These are phyloP conservation scores for Hibiscus syriacus DNA, from an alignment of 345 rosid species.

Conservation along the genomic window DNA sequence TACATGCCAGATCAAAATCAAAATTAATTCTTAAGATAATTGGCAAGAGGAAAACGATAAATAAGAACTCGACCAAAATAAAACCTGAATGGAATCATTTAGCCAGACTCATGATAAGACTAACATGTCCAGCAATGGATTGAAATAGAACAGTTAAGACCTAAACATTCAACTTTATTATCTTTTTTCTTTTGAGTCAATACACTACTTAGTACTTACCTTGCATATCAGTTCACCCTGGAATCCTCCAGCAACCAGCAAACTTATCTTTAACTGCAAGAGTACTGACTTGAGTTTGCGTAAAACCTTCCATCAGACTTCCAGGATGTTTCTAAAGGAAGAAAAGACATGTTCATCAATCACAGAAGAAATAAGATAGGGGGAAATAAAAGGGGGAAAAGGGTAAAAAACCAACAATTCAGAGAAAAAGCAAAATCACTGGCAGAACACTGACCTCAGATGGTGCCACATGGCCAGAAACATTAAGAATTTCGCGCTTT, in stretches of 20 bases:
- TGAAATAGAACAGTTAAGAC: not conserved
- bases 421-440: slow-evolving; percentile 8
- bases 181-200: not conserved
- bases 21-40: slow-evolving; percentile 1
- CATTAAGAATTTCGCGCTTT: slow-evolving; percentile 53
- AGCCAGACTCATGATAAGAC: not conserved
- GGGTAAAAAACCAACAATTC: too few species aligned
- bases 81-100: not conserved
- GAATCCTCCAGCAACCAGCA: slow-evolving; percentile 76
- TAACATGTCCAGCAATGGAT: not conserved
- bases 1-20: slow-evolving; percentile 19
- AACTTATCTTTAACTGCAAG: slow-evolving; percentile 68
- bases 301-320: slow-evolving; percentile 65
- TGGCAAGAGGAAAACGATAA: not conserved
- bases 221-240: slow-evolving; percentile 81
- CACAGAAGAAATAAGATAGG: not conserved
- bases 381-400: not conserved
- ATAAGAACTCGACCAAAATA: not conserved
- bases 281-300: slow-evolving; percentile 72
- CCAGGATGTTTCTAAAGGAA: slow-evolving; percentile 55
- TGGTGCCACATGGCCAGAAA: slow-evolving; percentile 68
- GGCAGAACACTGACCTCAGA: slow-evolving; percentile 34
- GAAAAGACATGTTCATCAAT: not conserved
- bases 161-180: not conserved
- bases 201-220: slow-evolving; percentile 33